Evolutionary conservation across 129 eudicot genomes (phyloP).

Genomic region (Centella asiatica): DNA sequence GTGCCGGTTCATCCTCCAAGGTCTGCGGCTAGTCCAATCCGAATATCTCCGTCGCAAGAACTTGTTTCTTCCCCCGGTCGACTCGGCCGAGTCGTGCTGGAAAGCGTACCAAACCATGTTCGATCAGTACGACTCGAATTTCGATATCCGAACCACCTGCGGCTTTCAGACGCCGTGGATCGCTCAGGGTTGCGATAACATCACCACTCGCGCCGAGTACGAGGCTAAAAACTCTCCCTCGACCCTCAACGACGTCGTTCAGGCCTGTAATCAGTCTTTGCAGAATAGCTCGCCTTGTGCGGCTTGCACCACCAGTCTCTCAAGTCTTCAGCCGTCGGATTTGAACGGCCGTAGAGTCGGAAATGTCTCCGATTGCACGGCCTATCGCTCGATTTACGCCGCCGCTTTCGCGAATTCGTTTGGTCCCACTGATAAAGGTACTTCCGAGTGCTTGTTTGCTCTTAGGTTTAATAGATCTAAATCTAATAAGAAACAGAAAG

Average conservation of each 20-base stretch:
- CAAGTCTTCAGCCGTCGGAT: conserved; percentile 43
- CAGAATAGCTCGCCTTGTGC: conserved; percentile 49
- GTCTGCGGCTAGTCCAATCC: conserved; percentile 57
- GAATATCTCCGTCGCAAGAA: conserved; percentile 47
- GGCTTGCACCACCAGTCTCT: conserved; percentile 43
- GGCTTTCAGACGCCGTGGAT: conserved; percentile 64
- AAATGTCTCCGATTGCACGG: conserved; percentile 58
- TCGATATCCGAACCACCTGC: conserved; percentile 51
- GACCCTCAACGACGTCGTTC: conserved; percentile 21
- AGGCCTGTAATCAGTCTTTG: conserved; percentile 58
- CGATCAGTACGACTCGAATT: conserved; percentile 28
- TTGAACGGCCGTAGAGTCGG: conserved; percentile 35
- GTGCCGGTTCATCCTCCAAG: conserved; percentile 56
- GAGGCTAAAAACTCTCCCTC: conserved; percentile 30
- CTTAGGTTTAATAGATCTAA: conserved; percentile 26
- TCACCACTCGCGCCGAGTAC: conserved; percentile 49
- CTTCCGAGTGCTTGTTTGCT: conserved; percentile 55
- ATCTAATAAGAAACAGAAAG: conserved; percentile 15
- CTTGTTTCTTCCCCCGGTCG: conserved; percentile 55
- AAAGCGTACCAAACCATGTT: conserved; percentile 43
- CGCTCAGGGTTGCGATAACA: conserved; percentile 66
- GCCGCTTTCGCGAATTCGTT: conserved; percentile 53
- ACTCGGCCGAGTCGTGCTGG: conserved; percentile 75
- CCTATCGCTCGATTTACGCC: conserved; percentile 54
- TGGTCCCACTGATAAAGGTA: conserved; percentile 72